Evolutionary conservation across 345 rosid genomes (phyloP).

Genomic region (Pelargonium nanum): DNA sequence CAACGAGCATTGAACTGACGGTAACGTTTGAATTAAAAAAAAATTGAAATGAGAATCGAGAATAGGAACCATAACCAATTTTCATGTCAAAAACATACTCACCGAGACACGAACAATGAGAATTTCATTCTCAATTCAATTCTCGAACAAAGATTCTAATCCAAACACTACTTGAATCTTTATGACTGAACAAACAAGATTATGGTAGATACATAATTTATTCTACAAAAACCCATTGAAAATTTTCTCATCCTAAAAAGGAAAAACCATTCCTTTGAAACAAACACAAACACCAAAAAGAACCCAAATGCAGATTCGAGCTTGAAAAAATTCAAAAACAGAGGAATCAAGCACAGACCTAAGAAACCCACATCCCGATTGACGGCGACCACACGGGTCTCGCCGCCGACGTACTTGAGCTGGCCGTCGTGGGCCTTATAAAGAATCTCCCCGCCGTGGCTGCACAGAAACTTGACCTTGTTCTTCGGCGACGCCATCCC

Average conservation of each 20-base stretch:
- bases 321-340: background rate
- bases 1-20: too few species aligned
- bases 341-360: slow-evolving; percentile 26
- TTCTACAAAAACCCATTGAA: background rate
- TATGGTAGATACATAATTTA: background rate
- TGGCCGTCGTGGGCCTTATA: slow-evolving; percentile 52
- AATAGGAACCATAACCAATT: too few species aligned
- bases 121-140: too few species aligned
- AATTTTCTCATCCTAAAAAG: too few species aligned
- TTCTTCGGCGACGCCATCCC: slow-evolving; percentile 22
- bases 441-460: slow-evolving; percentile 83
- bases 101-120: too few species aligned
- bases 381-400: slow-evolving; percentile 71
- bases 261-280: background rate
- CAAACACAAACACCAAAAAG: background rate
- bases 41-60: too few species aligned
- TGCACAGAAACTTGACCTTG: slow-evolving; percentile 66
- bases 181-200: background rate
- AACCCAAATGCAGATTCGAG: slow-evolving; percentile 37
- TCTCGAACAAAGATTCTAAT: too few species aligned
- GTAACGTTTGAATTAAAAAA: too few species aligned
- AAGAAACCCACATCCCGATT: slow-evolving; percentile 41
- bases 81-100: too few species aligned
- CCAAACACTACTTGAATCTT: too few species aligned
- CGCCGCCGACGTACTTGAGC: slow-evolving; percentile 88